Base-by-base conservation (phyloP, 2,329 filamentous ascomycete species). In the Fusarium coffeatum region DNA sequence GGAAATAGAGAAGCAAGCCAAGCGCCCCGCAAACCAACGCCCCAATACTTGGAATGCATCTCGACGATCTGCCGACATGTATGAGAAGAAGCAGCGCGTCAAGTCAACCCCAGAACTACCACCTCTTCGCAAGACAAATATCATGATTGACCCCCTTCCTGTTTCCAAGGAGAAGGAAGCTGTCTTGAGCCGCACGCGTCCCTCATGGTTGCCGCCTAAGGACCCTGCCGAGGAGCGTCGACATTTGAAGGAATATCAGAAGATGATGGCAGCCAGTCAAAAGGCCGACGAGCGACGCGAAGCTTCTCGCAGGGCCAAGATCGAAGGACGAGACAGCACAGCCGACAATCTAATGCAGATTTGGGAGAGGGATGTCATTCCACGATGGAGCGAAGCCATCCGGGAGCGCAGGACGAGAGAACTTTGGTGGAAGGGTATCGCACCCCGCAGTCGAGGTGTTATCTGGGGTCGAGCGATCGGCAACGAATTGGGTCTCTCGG, bases 181-280 rank as follows among this genome's bases (percentile, higher is more conserved):
- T 5, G 92, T 94, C 3, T 83, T 96, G 23, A 93, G 92, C 25
- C 86, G 93, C 20, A 96, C 93, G 3, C 86, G 93, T 40, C 93
- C 93, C 1, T 94, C 92, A 2, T 96, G 93, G 93, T 83, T 96
- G 4, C 93, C 93, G 1, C 93, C 93, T 2, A 96, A 96, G 80
- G 90, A 96, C 71, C 94, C 93, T 3, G 92, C 92, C 56, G 96
- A 99, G 79, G 96, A 99, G 82, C 92, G 89, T 78, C 91, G 90
- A 72, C 96, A 99, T 79, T 78, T 99, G 71, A 94, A 88, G 75
- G 90, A 96, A 77, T 96, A 94, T 77, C 90, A 94, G 80, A 89
- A 87, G 78, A 94, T 96, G 91, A 93, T 95, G 90, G 85, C 84
- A 0, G 83, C 83, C 46, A 89, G 88, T 71, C 79, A 83, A 54